Percentiles rank a stretch among this genome's conserved stretches.
Evolutionary conservation across 1,139 yeast genomes (phyloP).

Genomic region (Saccharomycopsis hybrid): DNA sequence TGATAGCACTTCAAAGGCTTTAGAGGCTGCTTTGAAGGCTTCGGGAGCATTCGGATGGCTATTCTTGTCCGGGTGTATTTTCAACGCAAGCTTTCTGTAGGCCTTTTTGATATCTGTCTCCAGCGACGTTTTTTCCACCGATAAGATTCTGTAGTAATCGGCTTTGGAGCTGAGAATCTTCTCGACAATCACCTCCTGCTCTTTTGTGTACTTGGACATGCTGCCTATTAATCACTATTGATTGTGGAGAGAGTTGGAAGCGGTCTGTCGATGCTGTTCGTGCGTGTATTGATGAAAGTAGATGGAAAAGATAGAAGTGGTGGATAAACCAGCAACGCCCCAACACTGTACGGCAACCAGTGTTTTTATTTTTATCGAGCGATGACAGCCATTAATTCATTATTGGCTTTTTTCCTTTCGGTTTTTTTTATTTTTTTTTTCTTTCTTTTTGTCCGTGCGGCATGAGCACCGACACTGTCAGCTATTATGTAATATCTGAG

Average conservation of each 20-base stretch:
- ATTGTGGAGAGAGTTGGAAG: no score
- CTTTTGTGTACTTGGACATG: slow-evolving; percentile 40
- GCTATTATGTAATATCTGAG: no score
- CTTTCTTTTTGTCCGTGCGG: not conserved
- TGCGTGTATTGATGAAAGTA: no score
- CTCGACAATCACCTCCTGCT: slow-evolving; percentile 59
- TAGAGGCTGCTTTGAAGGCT: slow-evolving; percentile 84
- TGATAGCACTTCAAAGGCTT: slow-evolving; percentile 89
- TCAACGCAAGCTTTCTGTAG: slow-evolving; percentile 82
- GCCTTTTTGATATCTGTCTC: slow-evolving; percentile 83
- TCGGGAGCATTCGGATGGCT: slow-evolving; percentile 95
- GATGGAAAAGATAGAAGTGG: no score
- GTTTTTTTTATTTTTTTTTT: not conserved
- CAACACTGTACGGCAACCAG: not conserved
- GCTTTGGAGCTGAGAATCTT: slow-evolving; percentile 51
- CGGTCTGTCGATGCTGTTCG: no score
- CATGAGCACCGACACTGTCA: not conserved
- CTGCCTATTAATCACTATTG: no score
- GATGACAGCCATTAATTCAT: not conserved
- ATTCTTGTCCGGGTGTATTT: slow-evolving; percentile 95
- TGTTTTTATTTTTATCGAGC: not conserved
- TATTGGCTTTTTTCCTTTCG: not conserved
- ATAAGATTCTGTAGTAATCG: slow-evolving; percentile 75
- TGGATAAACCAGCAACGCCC: no score
- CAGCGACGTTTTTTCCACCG: slow-evolving; percentile 57